phyloP scores from a whole-genome alignment of 163 green algal species.

The Chlamydomonas reinhardtii region DNA sequence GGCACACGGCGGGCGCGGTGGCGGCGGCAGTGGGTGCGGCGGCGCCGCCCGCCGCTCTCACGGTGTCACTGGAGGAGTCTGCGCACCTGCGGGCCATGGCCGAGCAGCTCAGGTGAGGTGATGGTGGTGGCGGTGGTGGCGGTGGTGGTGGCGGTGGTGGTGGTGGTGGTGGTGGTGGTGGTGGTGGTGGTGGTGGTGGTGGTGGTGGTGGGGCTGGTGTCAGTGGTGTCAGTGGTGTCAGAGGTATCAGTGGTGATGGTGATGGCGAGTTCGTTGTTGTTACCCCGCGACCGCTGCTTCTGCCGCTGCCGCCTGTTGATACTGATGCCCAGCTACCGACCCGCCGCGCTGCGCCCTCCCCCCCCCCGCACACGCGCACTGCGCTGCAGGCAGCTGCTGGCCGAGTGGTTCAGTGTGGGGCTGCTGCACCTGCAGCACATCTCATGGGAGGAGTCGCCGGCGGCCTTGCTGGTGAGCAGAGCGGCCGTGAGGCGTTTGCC shows the following conservation, averaged over 20 bases:
- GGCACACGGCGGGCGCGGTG: no score
- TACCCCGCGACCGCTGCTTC: no score
- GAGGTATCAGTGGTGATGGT: no score
- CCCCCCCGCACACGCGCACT: neutral
- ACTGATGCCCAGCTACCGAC: no score
- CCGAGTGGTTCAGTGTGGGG: slow-evolving; percentile 76
- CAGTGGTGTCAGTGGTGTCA: no score
- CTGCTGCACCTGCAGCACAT: slow-evolving; percentile 76
- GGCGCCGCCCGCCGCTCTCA: neutral
- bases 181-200: no score
- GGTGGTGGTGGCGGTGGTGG: no score
- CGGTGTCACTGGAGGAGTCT: slow-evolving; percentile 5
- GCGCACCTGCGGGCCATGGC: slow-evolving; percentile 62
- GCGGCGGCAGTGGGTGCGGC: no score
- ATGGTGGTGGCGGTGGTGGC: neutral
- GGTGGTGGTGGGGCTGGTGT: no score
- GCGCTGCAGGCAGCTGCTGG: slow-evolving; percentile 56
- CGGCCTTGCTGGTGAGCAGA: slow-evolving; percentile 67
- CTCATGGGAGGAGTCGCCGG: slow-evolving; percentile 68
- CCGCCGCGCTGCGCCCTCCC: neutral
- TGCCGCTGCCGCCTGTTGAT: no score
- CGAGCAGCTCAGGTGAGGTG: slow-evolving; percentile 60
- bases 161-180: no score
- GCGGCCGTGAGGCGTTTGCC: neutral
- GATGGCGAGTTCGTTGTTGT: no score